phyloP scores from a whole-genome alignment of 352 stramenopile genomes.

The Phytopythium vexans region DNA sequence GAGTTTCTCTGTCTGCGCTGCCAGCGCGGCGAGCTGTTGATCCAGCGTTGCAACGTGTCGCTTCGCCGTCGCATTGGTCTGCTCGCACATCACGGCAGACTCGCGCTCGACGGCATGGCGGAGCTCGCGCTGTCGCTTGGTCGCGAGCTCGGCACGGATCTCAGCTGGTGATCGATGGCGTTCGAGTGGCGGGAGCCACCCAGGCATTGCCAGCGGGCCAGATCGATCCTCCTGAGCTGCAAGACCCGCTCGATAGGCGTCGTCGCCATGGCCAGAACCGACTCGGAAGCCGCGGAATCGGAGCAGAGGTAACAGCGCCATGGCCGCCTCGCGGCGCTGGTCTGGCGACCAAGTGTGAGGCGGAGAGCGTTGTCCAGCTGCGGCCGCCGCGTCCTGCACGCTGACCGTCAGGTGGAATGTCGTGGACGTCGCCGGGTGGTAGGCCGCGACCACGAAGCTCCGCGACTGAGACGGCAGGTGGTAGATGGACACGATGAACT shows the following conservation, averaged over 20 bases:
- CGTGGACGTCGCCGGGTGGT: constrained; percentile 37
- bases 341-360: constrained; percentile 43
- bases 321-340: constrained; percentile 42
- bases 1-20: constrained; percentile 19
- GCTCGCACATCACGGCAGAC: constrained; percentile 15
- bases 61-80: constrained; percentile 11
- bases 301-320: constrained; percentile 29
- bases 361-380: constrained; percentile 33
- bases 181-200: constrained; percentile 18
- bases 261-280: neutral
- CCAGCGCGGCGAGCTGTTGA: constrained; percentile 11
- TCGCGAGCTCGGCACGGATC: constrained; percentile 16
- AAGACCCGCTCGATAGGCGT: constrained; percentile 19
- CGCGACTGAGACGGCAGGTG: constrained; percentile 53
- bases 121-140: constrained; percentile 38
- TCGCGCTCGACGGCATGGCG: constrained; percentile 23
- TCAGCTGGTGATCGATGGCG: constrained; percentile 13
- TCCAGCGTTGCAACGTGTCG: constrained; percentile 10
- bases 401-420: constrained; percentile 36
- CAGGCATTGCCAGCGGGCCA: constrained; percentile 8
- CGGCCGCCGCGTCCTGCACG: constrained; percentile 36
- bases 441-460: constrained; percentile 50
- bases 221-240: constrained; percentile 22
- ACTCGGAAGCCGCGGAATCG: constrained; percentile 19
- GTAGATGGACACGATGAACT: constrained; percentile 56